Evolutionary conservation across 257 asterid genomes (phyloP).

Genomic region (Plantago ovata): DNA sequence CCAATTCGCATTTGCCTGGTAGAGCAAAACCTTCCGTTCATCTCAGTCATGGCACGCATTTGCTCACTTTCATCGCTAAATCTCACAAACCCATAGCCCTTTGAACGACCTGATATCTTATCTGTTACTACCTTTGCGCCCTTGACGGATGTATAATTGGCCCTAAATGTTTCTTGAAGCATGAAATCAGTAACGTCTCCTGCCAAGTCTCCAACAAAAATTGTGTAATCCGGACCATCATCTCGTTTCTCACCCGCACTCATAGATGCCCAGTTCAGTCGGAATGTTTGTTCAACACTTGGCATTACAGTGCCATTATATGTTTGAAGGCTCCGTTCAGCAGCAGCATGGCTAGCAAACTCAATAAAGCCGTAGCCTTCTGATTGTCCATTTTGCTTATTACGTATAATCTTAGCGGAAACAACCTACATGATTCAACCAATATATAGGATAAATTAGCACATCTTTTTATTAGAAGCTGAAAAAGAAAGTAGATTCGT

Average conservation of each 20-base stretch:
- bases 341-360: constrained; percentile 80
- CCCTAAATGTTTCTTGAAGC: constrained; percentile 89
- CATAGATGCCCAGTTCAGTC: constrained; percentile 94
- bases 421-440: constrained; percentile 43
- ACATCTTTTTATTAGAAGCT: too few species aligned
- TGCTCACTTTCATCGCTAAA: constrained; percentile 86
- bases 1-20: constrained; percentile 96
- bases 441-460: neutral
- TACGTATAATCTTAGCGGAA: constrained; percentile 74
- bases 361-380: constrained; percentile 95
- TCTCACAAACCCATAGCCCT: constrained; percentile 91
- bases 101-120: constrained; percentile 77
- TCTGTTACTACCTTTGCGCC: constrained; percentile 93
- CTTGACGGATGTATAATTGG: constrained; percentile 62
- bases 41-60: constrained; percentile 81
- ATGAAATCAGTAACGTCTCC: constrained; percentile 86
- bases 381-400: constrained; percentile 69
- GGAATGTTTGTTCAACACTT: constrained; percentile 61
- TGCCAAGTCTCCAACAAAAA: constrained; percentile 93
- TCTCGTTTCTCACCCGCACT: constrained; percentile 93
- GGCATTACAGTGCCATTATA: constrained; percentile 81
- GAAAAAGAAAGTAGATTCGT: too few species aligned
- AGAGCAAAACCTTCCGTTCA: constrained; percentile 89
- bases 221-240: constrained; percentile 67
- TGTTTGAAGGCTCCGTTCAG: constrained; percentile 64